Conservation (phyloP, 345 rosid genomes). For the Gossypium arboreum region DNA sequence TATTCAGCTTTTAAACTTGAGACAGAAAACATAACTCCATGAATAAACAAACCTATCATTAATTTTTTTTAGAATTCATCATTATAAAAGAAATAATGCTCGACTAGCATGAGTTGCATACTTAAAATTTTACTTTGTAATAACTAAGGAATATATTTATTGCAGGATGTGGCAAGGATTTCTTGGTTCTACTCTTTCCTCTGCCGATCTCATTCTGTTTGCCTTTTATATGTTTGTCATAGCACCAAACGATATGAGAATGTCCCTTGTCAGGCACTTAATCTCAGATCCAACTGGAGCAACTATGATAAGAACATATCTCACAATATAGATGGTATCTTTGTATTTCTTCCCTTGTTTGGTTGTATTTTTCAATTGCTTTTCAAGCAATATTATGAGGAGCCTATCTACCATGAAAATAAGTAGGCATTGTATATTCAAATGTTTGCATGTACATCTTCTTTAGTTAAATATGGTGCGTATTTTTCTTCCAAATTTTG, state of each 20-base stretch:
- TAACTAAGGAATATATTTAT: neutral
- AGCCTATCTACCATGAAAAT: neutral
- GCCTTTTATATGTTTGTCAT: constrained; percentile 79
- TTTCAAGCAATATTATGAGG: constrained; percentile 12
- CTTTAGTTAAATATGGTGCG: neutral
- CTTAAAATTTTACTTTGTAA: neutral
- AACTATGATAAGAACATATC: constrained; percentile 85
- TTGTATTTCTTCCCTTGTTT: neutral
- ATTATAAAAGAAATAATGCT: neutral
- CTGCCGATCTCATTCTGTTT: constrained; percentile 69
- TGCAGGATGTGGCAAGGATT: constrained; percentile 97
- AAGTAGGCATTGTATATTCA: neutral
- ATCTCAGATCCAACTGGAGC: constrained; percentile 88
- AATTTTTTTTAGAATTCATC: neutral
- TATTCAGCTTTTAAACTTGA: neutral
- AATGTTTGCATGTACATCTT: neutral
- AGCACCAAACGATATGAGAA: constrained; percentile 75
- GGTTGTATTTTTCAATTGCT: constrained; percentile 12
- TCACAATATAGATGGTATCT: constrained; percentile 23
- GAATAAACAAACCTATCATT: neutral
- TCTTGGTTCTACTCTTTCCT: constrained; percentile 83
- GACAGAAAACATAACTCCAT: neutral
- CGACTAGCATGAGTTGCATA: neutral
- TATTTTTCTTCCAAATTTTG: neutral
- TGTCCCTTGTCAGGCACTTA: constrained; percentile 71